These are phyloP conservation scores for Choanephora cucurbitarum DNA, from an alignment of 371 early-diverging fungal species.

Conservation along the genomic window DNA sequence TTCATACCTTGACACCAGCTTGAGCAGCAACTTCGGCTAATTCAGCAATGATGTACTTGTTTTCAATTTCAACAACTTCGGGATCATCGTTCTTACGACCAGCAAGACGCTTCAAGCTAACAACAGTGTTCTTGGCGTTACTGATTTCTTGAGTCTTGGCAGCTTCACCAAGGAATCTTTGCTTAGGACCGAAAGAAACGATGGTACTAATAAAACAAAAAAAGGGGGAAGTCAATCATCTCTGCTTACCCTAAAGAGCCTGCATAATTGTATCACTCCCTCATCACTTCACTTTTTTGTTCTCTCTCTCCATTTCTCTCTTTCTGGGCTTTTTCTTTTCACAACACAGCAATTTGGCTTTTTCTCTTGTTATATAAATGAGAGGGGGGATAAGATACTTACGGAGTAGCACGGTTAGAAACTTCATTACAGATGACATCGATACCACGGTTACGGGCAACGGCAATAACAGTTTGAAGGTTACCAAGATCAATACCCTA, in stretches of 20 bases:
- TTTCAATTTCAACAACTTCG: constrained; percentile 86
- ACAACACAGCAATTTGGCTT: no score
- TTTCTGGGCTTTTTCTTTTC: background rate
- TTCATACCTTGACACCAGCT: constrained; percentile 76
- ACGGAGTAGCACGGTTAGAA: constrained; percentile 96
- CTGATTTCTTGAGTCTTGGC: constrained; percentile 94
- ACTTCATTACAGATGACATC: constrained; percentile 97
- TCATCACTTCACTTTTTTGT: background rate
- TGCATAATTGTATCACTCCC: background rate
- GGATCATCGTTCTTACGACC: constrained; percentile 92
- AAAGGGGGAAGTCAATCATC: constrained; percentile 1
- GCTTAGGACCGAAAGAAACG: constrained; percentile 93
- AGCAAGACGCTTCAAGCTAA: constrained; percentile 92
- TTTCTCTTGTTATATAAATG: no score
- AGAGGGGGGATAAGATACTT: constrained; percentile 41
- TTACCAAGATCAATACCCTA: constrained; percentile 97
- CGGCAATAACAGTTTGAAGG: constrained; percentile 93
- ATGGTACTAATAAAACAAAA: constrained; percentile 59
- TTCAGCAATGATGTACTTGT: constrained; percentile 77
- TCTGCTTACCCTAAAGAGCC: no score
- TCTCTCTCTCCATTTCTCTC: background rate
- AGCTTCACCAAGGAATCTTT: constrained; percentile 93
- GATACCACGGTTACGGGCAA: constrained; percentile 97
- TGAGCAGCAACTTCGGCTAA: constrained; percentile 84
- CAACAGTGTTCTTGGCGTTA: constrained; percentile 96